These are phyloP conservation scores for Xanthoconium purpureum DNA, from an alignment of 768 basidiomycete genomes.

Conservation along the genomic window DNA sequence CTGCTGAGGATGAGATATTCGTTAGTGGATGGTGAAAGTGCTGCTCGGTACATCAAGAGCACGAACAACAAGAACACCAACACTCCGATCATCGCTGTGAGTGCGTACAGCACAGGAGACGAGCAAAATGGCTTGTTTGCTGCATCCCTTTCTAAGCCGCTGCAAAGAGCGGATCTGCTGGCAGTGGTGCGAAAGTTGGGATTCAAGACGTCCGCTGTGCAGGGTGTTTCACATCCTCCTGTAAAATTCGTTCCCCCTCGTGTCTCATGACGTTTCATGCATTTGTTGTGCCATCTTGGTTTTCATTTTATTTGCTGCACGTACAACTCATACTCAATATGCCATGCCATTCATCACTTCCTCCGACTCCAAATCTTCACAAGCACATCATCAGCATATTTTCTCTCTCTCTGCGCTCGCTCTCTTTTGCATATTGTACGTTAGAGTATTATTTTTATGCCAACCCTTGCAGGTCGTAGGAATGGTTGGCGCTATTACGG, in stretches of 20 bases:
- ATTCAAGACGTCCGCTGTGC: slow-evolving; percentile 81
- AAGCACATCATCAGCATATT: slow-evolving; percentile 32
- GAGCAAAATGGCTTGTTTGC: slow-evolving; percentile 70
- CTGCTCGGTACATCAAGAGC: slow-evolving; percentile 94
- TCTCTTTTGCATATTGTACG: slow-evolving; percentile 45
- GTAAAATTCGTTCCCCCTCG: slow-evolving; percentile 50
- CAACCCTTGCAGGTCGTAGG: slow-evolving; percentile 11
- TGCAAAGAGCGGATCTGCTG: slow-evolving; percentile 85
- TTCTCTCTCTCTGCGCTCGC: slow-evolving; percentile 14
- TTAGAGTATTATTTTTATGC: slow-evolving; percentile 34
- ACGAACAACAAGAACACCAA: slow-evolving; percentile 93
- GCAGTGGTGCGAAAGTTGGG: slow-evolving; percentile 81
- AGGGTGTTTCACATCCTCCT: slow-evolving; percentile 46
- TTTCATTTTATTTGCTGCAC: slow-evolving; percentile 28
- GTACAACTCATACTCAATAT: slow-evolving; percentile 32
- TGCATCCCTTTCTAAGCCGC: slow-evolving; percentile 82
- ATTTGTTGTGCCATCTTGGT: slow-evolving; percentile 25
- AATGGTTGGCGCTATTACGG: neutral
- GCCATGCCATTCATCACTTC: slow-evolving; percentile 30
- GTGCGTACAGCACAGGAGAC: slow-evolving; percentile 78
- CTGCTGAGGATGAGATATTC: slow-evolving; percentile 8
- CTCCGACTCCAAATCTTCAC: slow-evolving; percentile 20
- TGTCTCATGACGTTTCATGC: slow-evolving; percentile 23
- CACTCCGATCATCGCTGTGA: slow-evolving; percentile 90
- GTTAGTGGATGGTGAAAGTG: slow-evolving; percentile 91